phyloP scores from a whole-genome alignment of 768 basidiomycete genomes.

The Sarcodon sp. region DNA sequence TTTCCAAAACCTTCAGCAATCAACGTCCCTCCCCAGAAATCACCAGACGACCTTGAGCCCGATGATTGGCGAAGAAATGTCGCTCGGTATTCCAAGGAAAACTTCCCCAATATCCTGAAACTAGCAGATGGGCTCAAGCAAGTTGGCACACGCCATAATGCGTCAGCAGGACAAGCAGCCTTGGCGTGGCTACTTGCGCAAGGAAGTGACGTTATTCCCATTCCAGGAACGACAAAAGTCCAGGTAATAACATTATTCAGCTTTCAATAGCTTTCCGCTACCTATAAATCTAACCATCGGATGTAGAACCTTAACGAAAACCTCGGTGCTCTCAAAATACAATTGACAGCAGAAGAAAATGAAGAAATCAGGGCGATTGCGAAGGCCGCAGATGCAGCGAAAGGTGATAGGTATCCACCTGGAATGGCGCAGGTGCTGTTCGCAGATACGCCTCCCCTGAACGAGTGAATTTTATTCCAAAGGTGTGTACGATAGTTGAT shows the following conservation, averaged over 20 bases:
- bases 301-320: constrained; percentile 23
- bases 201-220: constrained; percentile 17
- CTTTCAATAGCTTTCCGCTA: not conserved
- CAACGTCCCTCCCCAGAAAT: constrained; percentile 13
- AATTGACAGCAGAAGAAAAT: constrained; percentile 16
- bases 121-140: constrained; percentile 9
- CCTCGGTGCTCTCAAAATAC: constrained; percentile 12
- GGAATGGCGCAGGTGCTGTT: constrained; percentile 15
- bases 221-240: constrained; percentile 11
- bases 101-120: constrained; percentile 20
- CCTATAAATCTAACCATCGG: not conserved
- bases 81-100: constrained; percentile 16
- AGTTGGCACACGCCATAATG: constrained; percentile 11
- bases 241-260: constrained; percentile 5
- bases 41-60: constrained; percentile 26
- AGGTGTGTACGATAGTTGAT: too few relatives aligned
- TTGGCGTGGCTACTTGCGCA: constrained; percentile 17
- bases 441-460: constrained; percentile 19
- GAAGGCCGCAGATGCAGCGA: constrained; percentile 10
- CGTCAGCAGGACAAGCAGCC: constrained; percentile 20
- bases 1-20: not conserved
- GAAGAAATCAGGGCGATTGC: constrained; percentile 15
- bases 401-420: constrained; percentile 23
- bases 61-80: constrained; percentile 19
- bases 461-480: too few relatives aligned